A percentile compares a stretch with the other conserved stretches of the same genome.
Evolutionary conservation across 257 asterid species (phyloP).

Genomic region (Cinchona pubescens): DNA sequence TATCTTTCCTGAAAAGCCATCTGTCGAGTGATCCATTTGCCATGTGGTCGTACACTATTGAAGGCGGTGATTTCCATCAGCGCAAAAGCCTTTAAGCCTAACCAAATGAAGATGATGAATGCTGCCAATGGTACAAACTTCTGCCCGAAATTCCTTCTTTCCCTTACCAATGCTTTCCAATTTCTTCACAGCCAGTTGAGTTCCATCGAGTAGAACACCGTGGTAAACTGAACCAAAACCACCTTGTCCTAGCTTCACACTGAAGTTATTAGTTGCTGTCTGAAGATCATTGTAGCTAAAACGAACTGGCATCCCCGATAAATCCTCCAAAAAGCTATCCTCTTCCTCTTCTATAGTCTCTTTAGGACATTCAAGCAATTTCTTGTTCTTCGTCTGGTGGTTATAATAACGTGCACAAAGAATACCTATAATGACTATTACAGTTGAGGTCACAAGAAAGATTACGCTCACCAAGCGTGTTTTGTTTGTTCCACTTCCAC

Average conservation of each 20-base stretch:
- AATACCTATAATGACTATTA: conserved; percentile 43
- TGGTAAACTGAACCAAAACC: conserved; percentile 95
- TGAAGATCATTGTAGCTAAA: conserved; percentile 74
- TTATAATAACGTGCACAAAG: conserved; percentile 40
- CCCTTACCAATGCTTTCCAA: conserved; percentile 95
- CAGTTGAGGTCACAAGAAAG: conserved; percentile 44
- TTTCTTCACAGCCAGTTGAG: conserved; percentile 72
- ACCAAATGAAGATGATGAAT: conserved; percentile 88
- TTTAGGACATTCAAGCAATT: conserved; percentile 39
- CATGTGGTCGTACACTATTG: conserved; percentile 90
- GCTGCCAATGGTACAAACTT: conserved; percentile 95
- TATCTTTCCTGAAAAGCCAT: conserved; percentile 74
- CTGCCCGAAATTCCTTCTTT: conserved; percentile 96
- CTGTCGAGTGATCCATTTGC: conserved; percentile 80
- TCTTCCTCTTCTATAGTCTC: conserved; percentile 82
- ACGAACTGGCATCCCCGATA: conserved; percentile 94
- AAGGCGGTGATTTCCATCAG: conserved; percentile 84
- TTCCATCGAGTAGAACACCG: conserved; percentile 76
- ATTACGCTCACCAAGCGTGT: conserved; percentile 39
- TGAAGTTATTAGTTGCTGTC: conserved; percentile 63
- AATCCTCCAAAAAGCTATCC: conserved; percentile 64
- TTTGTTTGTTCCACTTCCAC: conserved; percentile 24
- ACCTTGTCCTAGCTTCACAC: conserved; percentile 90
- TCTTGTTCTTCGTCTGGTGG: conserved; percentile 42
- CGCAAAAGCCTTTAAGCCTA: conserved; percentile 80